Evolutionary conservation across 179 eudicot genomes (phyloP).

Genomic region (Patellifolia procumbens): DNA sequence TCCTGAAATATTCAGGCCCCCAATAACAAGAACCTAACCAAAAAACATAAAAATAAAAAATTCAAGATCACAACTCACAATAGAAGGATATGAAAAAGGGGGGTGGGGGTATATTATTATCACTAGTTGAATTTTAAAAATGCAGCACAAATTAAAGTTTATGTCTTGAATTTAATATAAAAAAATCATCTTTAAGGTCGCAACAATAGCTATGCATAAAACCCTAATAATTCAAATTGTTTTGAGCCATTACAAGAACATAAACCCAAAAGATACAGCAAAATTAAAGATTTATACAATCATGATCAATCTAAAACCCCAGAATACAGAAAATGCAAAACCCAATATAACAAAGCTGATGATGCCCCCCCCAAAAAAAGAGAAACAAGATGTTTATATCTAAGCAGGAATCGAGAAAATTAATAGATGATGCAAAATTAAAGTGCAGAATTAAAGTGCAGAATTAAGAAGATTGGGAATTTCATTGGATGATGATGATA

Average conservation of each 20-base stretch:
- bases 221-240: neutral
- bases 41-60: neutral
- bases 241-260: too few relatives aligned
- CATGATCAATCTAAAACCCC: neutral
- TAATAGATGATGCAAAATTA: too few relatives aligned
- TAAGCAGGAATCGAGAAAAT: neutral
- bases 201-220: neutral
- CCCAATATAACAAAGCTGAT: too few relatives aligned
- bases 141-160: neutral
- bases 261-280: neutral
- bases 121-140: neutral
- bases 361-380: neutral
- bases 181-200: conserved; percentile 17
- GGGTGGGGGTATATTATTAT: neutral
- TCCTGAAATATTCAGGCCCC: conserved; percentile 12
- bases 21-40: conserved; percentile 22
- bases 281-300: too few relatives aligned
- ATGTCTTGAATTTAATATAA: neutral
- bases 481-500: too few relatives aligned
- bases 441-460: neutral
- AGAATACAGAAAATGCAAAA: neutral
- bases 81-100: neutral
- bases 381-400: too few relatives aligned
- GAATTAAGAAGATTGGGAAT: neutral
- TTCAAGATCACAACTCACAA: neutral